A percentile compares a stretch with the other conserved stretches of the same genome.
phyloP scores from a whole-genome alignment of 148 eudicot species.

The Gaultheria prostrata region DNA sequence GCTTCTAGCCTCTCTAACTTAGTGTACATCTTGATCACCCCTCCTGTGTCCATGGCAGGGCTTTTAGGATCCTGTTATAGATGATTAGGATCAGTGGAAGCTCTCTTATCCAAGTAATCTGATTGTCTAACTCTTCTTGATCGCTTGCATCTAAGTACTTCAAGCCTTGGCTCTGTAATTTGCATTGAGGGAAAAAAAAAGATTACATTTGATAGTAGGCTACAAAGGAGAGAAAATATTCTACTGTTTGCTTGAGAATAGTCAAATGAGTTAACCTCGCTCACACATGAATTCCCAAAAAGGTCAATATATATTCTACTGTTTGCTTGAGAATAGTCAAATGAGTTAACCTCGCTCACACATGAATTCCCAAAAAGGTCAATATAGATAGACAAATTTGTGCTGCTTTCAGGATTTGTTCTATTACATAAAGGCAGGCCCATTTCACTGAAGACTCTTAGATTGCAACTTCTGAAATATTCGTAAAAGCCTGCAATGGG shows the following conservation, averaged over 20 bases:
- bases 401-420: constrained; percentile 38
- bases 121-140: constrained; percentile 46
- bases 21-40: too few relatives aligned
- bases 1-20: too few relatives aligned
- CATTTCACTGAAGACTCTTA: constrained; percentile 65
- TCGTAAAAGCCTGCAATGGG: constrained; percentile 71
- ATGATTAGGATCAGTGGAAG: constrained; percentile 55
- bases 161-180: constrained; percentile 48
- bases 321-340: too few relatives aligned
- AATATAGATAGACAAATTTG: not conserved
- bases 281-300: not conserved
- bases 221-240: not conserved
- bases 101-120: constrained; percentile 63
- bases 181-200: not conserved
- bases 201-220: not conserved
- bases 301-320: not conserved
- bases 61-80: too few relatives aligned
- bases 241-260: not conserved
- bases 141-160: constrained; percentile 38
- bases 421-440: constrained; percentile 72
- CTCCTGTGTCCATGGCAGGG: too few relatives aligned
- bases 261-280: not conserved
- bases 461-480: constrained; percentile 48
- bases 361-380: too few relatives aligned
- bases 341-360: too few relatives aligned